Conservation (phyloP, 345 rosid species). For the Citrus sp. region DNA sequence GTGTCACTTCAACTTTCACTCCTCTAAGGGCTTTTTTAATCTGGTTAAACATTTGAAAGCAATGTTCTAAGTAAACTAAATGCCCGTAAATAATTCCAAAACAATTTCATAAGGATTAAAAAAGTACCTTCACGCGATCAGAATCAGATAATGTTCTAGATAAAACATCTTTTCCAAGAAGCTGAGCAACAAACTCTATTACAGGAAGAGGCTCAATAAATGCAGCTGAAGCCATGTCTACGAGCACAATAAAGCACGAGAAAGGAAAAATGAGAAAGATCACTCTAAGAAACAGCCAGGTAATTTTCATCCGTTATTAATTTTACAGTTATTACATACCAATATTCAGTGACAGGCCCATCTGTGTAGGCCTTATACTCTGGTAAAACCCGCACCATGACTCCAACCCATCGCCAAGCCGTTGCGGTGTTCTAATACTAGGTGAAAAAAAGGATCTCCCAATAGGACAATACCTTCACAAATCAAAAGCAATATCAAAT, state of each 20-base stretch:
- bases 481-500: neutral
- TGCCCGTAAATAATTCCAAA: slow-evolving; percentile 2
- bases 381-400: slow-evolving; percentile 99
- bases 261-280: slow-evolving; percentile 6
- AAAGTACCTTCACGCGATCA: slow-evolving; percentile 82
- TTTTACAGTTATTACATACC: slow-evolving; percentile 43
- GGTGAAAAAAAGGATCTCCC: slow-evolving; percentile 98
- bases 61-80: slow-evolving; percentile 8
- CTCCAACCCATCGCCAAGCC: slow-evolving; percentile 95
- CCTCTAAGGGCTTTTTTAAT: slow-evolving; percentile 91
- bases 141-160: slow-evolving; percentile 84
- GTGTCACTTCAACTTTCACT: slow-evolving; percentile 98
- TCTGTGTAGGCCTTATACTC: slow-evolving; percentile 95
- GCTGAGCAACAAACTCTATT: slow-evolving; percentile 88
- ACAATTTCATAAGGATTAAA: neutral
- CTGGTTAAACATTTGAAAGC: slow-evolving; percentile 33
- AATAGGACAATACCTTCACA: slow-evolving; percentile 65
- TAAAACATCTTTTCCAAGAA: slow-evolving; percentile 74
- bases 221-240: slow-evolving; percentile 98
- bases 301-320: neutral
- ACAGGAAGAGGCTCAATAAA: slow-evolving; percentile 99
- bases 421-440: slow-evolving; percentile 63
- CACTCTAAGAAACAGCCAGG: neutral
- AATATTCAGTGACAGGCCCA: slow-evolving; percentile 93
- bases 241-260: neutral